Conservation (phyloP, 139 green algal species). For the Auxenochlorella pyrenoidosa region DNA sequence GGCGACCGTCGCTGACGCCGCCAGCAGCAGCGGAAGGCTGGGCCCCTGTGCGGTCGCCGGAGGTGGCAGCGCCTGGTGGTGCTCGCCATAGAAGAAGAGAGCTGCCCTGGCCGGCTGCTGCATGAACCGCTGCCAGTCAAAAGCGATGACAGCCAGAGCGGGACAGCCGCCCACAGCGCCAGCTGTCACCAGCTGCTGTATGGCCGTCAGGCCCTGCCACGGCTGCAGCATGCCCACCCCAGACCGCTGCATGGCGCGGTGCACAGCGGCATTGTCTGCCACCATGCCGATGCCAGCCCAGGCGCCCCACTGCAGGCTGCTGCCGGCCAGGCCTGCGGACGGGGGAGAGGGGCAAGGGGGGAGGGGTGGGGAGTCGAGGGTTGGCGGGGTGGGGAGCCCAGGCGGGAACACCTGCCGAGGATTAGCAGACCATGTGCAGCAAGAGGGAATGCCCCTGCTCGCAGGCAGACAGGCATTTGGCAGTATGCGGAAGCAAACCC, state of each 20-base stretch:
- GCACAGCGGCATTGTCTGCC: constrained; percentile 32
- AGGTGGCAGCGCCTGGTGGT: not conserved
- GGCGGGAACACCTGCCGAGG: too few species aligned
- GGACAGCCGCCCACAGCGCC: not conserved
- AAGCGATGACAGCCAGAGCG: constrained; percentile 1
- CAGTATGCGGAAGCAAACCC: too few species aligned
- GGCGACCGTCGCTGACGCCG: not conserved
- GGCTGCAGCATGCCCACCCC: constrained; percentile 75
- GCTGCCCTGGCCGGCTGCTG: not conserved
- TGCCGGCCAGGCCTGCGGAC: constrained; percentile 27
- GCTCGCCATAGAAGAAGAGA: constrained; percentile 9
- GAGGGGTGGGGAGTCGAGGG: not conserved
- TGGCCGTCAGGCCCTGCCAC: constrained; percentile 48
- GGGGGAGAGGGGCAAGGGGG: not conserved
- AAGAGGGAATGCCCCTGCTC: too few species aligned
- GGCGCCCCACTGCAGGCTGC: constrained; percentile 67
- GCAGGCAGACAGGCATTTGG: too few species aligned
- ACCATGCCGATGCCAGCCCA: constrained; percentile 66
- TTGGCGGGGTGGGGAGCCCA: too few species aligned
- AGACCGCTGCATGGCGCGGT: constrained; percentile 59
- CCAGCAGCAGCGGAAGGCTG: not conserved
- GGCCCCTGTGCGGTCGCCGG: too few species aligned
- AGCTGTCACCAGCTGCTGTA: constrained; percentile 32
- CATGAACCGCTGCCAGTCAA: constrained; percentile 27
- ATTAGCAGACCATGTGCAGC: too few species aligned